These are phyloP conservation scores for Pistacia atlantica DNA, from an alignment of 345 rosid species.

Conservation along the genomic window DNA sequence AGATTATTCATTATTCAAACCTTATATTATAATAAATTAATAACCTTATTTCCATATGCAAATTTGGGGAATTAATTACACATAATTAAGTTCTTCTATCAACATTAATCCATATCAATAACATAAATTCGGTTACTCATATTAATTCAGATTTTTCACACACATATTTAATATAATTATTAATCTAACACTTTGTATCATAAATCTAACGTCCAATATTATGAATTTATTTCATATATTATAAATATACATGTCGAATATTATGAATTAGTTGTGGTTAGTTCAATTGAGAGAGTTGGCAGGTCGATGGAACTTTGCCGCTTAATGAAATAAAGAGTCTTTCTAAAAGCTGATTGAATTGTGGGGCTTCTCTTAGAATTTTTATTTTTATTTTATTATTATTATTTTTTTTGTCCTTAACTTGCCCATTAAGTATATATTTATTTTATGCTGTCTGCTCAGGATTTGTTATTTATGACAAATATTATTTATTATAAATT, in stretches of 20 bases:
- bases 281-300: not conserved
- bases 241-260: no score
- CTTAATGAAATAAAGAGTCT: constrained; percentile 20
- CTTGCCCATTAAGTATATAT: constrained; percentile 21
- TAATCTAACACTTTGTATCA: no score
- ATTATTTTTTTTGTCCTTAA: constrained; percentile 17
- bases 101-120: not conserved
- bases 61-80: no score
- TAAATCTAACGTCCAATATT: no score
- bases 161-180: no score
- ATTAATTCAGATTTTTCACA: no score
- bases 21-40: not conserved
- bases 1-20: not conserved
- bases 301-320: constrained; percentile 38
- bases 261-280: no score
- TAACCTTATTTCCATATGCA: no score
- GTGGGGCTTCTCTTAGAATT: not conserved
- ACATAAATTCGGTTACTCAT: no score
- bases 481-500: constrained; percentile 9
- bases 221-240: no score
- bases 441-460: constrained; percentile 4
- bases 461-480: not conserved
- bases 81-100: no score
- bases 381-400: not conserved
- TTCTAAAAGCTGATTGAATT: constrained; percentile 2